Base-by-base conservation (phyloP, 2,329 filamentous ascomycete genomes). In the Stagonosporopsis chrysanthemi region DNA sequence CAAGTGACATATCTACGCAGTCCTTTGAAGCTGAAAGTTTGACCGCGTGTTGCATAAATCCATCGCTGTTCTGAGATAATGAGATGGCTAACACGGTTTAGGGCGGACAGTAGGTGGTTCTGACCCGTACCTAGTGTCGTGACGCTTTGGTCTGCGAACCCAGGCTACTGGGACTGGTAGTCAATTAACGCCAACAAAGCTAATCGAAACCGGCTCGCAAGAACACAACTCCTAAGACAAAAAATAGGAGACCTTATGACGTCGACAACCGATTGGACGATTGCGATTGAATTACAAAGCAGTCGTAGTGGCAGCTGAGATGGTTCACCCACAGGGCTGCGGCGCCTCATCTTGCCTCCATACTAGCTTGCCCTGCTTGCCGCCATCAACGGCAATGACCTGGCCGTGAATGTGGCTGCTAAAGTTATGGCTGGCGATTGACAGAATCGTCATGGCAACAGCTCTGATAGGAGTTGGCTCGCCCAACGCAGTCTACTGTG, bases 371-470 rank as follows among this genome's bases (percentile, higher is more conserved):
- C 78, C 80, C 53, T 74, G 75, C 69, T 82, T 82, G 5, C 80
- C 81, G 17, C 71, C 76, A 67, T 82, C 79, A 22, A 83, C 78
- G 42, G 77, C 77, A 39, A 82, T 56, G 4, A 79, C 59, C 58
- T 82, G 79, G 1, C 80, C 80, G 55, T 78, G 78, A 24, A 81
- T 72, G 64, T 75, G 76, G 17, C 76, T 77, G 63, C 77, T 78
- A 66, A 76, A 81, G 45, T 73, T 75, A 60, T 81, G 76, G 65
- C 79, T 82, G 6, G 80, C 78, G n/a, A 82, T 66, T 36, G 79
- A 79, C 12, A 82, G 46, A 52, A 80, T 78, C 2, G 71, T 75
- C 66, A 77, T 78, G 24, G 80, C 80, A 29, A 82, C 79, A 46
- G 75, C 72, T 31, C 75, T 72, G 22, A 69, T 62, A 3, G 75